Evolutionary conservation across 192 early-diverging fungal genomes (phyloP), one percentile per base, ranked within the genome.

Genomic region (Lobosporangium transversale): DNA sequence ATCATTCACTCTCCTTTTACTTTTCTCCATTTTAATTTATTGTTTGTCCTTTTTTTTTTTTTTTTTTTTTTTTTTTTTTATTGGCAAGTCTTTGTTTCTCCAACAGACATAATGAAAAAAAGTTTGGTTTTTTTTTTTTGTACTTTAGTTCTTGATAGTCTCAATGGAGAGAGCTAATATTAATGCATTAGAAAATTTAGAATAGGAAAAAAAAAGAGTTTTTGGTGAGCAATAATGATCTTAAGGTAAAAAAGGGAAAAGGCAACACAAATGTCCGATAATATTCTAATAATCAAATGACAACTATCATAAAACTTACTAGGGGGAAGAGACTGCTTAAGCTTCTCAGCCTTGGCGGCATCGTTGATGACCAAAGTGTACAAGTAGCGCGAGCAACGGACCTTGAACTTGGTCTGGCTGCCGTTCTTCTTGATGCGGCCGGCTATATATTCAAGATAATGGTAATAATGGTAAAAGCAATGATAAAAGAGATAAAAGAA

Each of bases 301-400:
- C n/a, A n/a, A n/a, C n/a, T n/a, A n/a, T n/a, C 9, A 18, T 42
- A 2, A 37, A n/a, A 81, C 81, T 80, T 86, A 93, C 91, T 92
- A 49, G 97, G 94, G 67, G 97, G 97, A 56, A 99, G 90, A 53
- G 95, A 95, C 85, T 96, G 92, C 75, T 89, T 91, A 54, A 99
- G 89, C 91, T 99, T 99, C 76, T 89, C 84, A 62, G 96, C 97
- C 91, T 97, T 99, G 81, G 92, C 89, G 54, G 88, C 85, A 85
- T 99, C 97, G 55, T 94, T 87, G 70, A 99, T 93, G 58, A 94
- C 90, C 66, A 99, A 90, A 54, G 97, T 99, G 92, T 99, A 99
- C 79, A 99, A 89, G 91, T 95, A 98, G 76, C 89, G 89, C 63
- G 96, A 95, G 92, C 97, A 97, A 84, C 97, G 90, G 69, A 99